Evolutionary conservation across 306 rosid species (phyloP), one percentile per base, ranked within the genome.

Genomic region (Cucumis hystrix): DNA sequence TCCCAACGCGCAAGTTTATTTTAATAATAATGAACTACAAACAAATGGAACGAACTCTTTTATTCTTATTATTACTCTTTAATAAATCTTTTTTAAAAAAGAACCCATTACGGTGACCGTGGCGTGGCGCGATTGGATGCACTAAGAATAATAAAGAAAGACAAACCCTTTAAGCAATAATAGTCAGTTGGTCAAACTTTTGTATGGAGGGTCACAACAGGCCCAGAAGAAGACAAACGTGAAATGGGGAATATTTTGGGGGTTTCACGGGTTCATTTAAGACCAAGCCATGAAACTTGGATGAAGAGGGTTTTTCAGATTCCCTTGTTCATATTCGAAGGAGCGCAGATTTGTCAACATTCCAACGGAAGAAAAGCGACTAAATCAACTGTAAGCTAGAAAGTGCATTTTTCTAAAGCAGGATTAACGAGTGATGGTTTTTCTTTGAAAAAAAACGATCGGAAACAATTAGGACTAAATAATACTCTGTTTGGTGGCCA

Each of bases 251-350:
- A 4, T 23, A 83, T 81, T 77, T 64, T 81, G 77, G 52, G 23
- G 80, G 12, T 21, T 23, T 93, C 98, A 93, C 96, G 98, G 96
- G 93, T 82, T 35, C 82, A 67, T 9, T 39, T 84, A 78, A 6
- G 58, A 70, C 83, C 56, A 84, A 80, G 83, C 82, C 74, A 70
- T 80, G 40, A 20, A 43, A 41, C 74, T 20, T 67, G 55, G 41
- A 70, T 12, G 75, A 23, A 25, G 58, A 70, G 13, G 75, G 15
- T 70, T 67, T 45, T 28, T 21, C 57, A 10, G 58, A 70, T 23
- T 70, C 75, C 10, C 1, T 23, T 70, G 25, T 45, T 33, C 57
- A 25, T 43, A 10, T 47, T 69, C 55, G 56, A 68, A 69, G 75
- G 28, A 21, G 17, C 7, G 23, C 7, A 7, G 25, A 17, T 65